phyloP scores from a whole-genome alignment of 345 rosid genomes.

The Clausena lansium region DNA sequence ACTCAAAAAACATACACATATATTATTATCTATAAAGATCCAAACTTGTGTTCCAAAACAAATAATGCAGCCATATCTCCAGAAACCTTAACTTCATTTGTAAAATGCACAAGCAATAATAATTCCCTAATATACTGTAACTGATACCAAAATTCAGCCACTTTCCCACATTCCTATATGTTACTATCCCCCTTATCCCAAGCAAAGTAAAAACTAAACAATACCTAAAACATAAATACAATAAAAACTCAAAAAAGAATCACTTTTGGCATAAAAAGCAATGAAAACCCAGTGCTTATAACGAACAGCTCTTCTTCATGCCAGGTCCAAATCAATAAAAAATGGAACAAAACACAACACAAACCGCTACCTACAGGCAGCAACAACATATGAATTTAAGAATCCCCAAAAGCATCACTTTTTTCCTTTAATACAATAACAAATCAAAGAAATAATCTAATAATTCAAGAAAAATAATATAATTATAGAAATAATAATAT shows the following conservation, averaged over 20 bases:
- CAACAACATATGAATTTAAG: slow-evolving; percentile 19
- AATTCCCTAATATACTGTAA: slow-evolving; percentile 24
- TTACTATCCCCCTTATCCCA: slow-evolving; percentile 7
- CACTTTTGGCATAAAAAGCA: background rate
- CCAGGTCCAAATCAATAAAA: slow-evolving; percentile 17
- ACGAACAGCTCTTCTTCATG: slow-evolving; percentile 6
- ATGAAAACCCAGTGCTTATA: no score
- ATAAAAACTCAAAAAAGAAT: slow-evolving; percentile 10
- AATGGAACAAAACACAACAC: background rate
- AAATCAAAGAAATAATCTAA: no score
- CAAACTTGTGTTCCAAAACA: slow-evolving; percentile 44
- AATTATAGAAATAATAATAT: no score
- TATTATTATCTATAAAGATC: background rate
- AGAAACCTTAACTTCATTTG: no score
- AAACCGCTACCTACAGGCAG: slow-evolving; percentile 8
- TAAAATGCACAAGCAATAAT: slow-evolving; percentile 24
- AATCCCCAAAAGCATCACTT: slow-evolving; percentile 33
- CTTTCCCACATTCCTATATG: slow-evolving; percentile 33
- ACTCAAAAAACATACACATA: background rate
- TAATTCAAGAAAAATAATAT: no score
- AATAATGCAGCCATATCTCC: no score
- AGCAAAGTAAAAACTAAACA: slow-evolving; percentile 13
- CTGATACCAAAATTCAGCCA: slow-evolving; percentile 24
- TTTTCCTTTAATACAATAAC: slow-evolving; percentile 35
- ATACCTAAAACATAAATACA: background rate